Evolutionary conservation across 352 stramenopile species (phyloP).

Genomic region (Achlya hypogyna): DNA sequence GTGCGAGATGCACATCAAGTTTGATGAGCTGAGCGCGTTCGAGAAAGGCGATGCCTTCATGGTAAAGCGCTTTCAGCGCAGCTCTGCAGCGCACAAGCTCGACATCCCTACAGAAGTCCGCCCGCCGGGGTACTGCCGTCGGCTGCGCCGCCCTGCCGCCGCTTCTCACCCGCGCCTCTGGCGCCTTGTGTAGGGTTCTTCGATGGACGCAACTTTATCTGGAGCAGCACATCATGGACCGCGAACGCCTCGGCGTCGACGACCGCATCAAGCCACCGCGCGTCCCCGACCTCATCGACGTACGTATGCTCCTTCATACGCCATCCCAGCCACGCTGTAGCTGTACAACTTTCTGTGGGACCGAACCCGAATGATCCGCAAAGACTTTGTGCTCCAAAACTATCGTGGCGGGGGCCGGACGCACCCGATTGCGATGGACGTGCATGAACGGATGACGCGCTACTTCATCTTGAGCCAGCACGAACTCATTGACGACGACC

Average conservation of each 20-base stretch:
- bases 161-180: too few relatives aligned
- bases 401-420: constrained; percentile 89
- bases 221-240: constrained; percentile 79
- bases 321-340: constrained; percentile 24
- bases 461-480: constrained; percentile 94
- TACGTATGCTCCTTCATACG: background rate
- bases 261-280: constrained; percentile 61
- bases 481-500: constrained; percentile 79
- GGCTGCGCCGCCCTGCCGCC: too few relatives aligned
- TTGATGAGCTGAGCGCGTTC: constrained; percentile 80
- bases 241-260: constrained; percentile 51
- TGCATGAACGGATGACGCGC: constrained; percentile 91
- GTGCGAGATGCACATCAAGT: constrained; percentile 71
- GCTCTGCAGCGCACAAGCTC: constrained; percentile 77
- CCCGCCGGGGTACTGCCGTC: constrained; percentile 31
- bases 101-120: constrained; percentile 75
- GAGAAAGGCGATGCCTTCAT: constrained; percentile 71
- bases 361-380: constrained; percentile 92
- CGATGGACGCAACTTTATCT: constrained; percentile 76
- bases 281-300: constrained; percentile 59
- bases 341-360: constrained; percentile 98
- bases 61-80: constrained; percentile 83
- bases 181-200: constrained; percentile 43
- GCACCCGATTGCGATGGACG: constrained; percentile 86
- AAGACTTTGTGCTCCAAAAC: constrained; percentile 96